Evolutionary conservation across 1,139 yeast species (phyloP), one percentile per base, ranked within the genome.

Genomic region (Wickerhamomyces sp.): DNA sequence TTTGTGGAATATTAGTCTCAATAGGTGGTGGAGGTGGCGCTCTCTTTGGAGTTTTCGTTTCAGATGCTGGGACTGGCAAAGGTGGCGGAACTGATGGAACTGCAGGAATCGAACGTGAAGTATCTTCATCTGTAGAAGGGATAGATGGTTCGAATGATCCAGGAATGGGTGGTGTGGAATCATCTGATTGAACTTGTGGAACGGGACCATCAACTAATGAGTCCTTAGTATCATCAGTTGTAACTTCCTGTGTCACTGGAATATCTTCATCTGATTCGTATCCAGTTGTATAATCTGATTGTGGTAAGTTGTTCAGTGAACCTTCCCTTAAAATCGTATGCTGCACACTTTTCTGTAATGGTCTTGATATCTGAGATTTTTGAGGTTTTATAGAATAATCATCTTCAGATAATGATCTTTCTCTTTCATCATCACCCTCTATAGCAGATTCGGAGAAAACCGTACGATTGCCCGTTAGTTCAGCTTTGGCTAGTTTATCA

Each of bases 381-480:
- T n/a, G n/a, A n/a, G n/a, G n/a, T n/a, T n/a, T n/a, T n/a, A n/a
- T n/a, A n/a, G n/a, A n/a, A n/a, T n/a, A n/a, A 16, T 39, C 45
- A 9, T 45, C 51, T n/a, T 47, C 52, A 7, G 47, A 42, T 8
- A 39, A 37, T 28, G 41, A 42, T 32, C 34, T 41, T 20, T 47
- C 55, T 18, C 41, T 37, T 28, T 51, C 56, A 27, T 50, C 51
- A 30, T 51, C 55, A 7, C 51, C 53, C 32, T 50, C 55, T 31
- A 50, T 23, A 4, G 53, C 55, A 10, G 55, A 50, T 26, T 50
- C 54, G 1, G 53, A 40, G 2, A 28, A 18, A 15, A 27, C 3
- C 1, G 25, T 19, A 9, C 38, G 36, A 11, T 46, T 26, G 4
- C 36, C 16, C 5, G 32, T 38, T 3, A 46, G 27, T 16, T 44